Base-by-base conservation (phyloP, 768 basidiomycete genomes). In the Butyriboletus loyo region DNA sequence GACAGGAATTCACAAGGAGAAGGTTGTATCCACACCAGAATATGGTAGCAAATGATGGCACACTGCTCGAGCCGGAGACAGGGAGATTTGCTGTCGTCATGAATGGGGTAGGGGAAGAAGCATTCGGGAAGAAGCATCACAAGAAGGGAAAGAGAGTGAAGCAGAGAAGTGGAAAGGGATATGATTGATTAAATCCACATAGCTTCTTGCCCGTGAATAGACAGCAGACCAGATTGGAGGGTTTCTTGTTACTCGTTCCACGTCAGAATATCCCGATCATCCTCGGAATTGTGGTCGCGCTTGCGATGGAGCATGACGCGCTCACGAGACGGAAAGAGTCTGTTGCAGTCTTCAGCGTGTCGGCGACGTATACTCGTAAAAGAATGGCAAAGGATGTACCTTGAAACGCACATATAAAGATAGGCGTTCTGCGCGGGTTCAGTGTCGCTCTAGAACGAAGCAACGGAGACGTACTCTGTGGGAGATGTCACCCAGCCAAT, bases 111-210 rank as follows among this genome's bases (percentile, higher is more conserved):
- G 63, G 73, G 48, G 54, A 59, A 55, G 61, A 66, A 54, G 68
- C 59, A 17, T 59, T 68, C 1, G 82, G 80, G 15, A 96, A 95
- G 75, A 93, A 91, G 66, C 85, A 84, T 58, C 89, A 92, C 75
- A 97, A 92, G 72, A 88, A 86, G 66, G 72, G 78, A 71, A 86
- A 88, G 65, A 73, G 85, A 43, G 81, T 81, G 43, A 98, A 98
- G 73, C 89, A 95, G 70, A 77, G 96, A 56, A 93, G 92, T 64
- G 96, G 96, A 14, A 87, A 83, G 64, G 96, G 96, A 22, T 98
- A 98, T 61, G 96, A 97, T 67, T 81, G 64, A 68, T 30, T 21
- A 22, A 34, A 45, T 17, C 15, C 15, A 22, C 17, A 24, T 13
- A 32, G 22, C 9, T n/a, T 22, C 5, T 34, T n/a, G 27, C 30